phyloP scores from a whole-genome alignment of 768 basidiomycete species.

The Pisolithus orientalis region DNA sequence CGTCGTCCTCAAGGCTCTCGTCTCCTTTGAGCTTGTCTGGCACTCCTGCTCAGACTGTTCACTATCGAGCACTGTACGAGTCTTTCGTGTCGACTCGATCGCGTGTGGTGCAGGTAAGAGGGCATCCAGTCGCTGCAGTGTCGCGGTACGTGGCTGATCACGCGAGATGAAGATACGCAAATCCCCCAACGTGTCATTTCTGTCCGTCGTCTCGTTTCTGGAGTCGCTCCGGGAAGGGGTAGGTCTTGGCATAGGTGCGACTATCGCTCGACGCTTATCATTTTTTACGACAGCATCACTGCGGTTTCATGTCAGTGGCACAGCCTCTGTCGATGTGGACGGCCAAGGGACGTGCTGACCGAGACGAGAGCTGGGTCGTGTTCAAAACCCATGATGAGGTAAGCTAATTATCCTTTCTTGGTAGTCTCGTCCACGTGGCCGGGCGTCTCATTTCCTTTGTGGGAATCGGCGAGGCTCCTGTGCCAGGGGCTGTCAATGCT shows the following conservation, averaged over 20 bases:
- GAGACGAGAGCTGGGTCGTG: conserved; percentile 47
- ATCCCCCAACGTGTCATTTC: conserved; percentile 13
- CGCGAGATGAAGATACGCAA: conserved; percentile 18
- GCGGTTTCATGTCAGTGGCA: conserved; percentile 1
- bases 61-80: conserved; percentile 19
- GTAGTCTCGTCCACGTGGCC: conserved; percentile 1
- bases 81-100: conserved; percentile 47
- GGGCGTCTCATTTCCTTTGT: conserved; percentile 5
- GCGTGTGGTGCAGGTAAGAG: conserved; percentile 48
- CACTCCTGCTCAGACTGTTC: not conserved
- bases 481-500: not conserved
- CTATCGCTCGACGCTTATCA: conserved; percentile 4
- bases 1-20: not conserved
- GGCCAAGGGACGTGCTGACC: conserved; percentile 28
- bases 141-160: not conserved
- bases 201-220: conserved; percentile 22
- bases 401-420: conserved; percentile 18
- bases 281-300: conserved; percentile 1
- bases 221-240: conserved; percentile 17
- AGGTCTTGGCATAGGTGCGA: not conserved
- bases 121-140: not conserved
- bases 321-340: conserved; percentile 46
- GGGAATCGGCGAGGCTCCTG: conserved; percentile 10
- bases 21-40: not conserved
- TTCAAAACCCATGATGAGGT: conserved; percentile 61